These are phyloP conservation scores for Leccinum griseonigrum DNA, from an alignment of 1,284 basidiomycete species.

Conservation along the genomic window DNA sequence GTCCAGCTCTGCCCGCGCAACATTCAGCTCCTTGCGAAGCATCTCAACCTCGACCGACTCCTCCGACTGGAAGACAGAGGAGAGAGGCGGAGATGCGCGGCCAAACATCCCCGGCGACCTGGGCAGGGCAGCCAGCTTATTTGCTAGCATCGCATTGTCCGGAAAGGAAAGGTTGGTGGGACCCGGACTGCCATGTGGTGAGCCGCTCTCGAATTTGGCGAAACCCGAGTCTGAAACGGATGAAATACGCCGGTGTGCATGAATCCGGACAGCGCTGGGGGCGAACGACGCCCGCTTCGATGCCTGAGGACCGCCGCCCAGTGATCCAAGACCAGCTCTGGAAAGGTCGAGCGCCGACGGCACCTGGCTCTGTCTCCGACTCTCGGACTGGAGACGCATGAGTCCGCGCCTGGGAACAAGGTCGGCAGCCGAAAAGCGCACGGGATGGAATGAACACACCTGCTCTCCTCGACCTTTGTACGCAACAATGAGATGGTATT, in stretches of 20 bases:
- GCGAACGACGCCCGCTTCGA: constrained; percentile 71
- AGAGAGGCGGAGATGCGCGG: constrained; percentile 42
- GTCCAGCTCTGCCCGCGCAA: constrained; percentile 60
- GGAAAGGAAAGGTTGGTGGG: constrained; percentile 27
- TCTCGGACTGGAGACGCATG: constrained; percentile 88
- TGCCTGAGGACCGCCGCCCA: constrained; percentile 43
- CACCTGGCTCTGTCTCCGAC: constrained; percentile 58
- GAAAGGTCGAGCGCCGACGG: constrained; percentile 54
- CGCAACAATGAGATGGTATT: constrained; percentile 79
- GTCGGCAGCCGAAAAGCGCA: constrained; percentile 2
- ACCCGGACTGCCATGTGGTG: constrained; percentile 33
- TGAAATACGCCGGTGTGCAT: constrained; percentile 63
- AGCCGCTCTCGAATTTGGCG: constrained; percentile 31
- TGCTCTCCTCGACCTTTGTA: constrained; percentile 87
- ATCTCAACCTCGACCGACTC: constrained; percentile 47
- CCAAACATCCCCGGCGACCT: constrained; percentile 53
- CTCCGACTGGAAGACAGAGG: constrained; percentile 32
- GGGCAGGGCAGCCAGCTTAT: constrained; percentile 21
- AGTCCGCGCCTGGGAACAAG: constrained; percentile 63
- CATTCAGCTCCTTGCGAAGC: constrained; percentile 61
- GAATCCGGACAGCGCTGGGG: constrained; percentile 45
- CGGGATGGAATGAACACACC: constrained; percentile 43
- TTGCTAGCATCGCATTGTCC: constrained; percentile 20
- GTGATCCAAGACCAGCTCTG: constrained; percentile 42
- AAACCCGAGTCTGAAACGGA: constrained; percentile 58